A percentile compares a stretch with the other conserved stretches of the same genome.
phyloP scores from a whole-genome alignment of 2,329 filamentous ascomycete genomes.

The Verticillium longisporum region DNA sequence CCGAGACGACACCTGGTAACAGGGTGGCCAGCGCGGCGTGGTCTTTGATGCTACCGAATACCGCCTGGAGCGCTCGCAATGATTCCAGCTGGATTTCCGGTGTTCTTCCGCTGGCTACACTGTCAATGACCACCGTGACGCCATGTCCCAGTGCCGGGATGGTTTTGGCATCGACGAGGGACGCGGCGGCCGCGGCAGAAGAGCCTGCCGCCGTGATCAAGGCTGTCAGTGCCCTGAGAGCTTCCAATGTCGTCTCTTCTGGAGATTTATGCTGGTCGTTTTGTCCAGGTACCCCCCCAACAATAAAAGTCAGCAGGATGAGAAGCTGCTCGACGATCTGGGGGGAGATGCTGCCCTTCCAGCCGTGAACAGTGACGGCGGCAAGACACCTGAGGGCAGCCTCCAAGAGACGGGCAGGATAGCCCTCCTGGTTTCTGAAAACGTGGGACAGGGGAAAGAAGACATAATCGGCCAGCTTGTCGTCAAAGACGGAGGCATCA shows the following conservation, averaged over 20 bases:
- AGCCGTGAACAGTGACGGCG: slow-evolving; percentile 69
- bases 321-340: slow-evolving; percentile 78
- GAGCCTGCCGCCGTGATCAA: slow-evolving; percentile 55
- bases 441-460: slow-evolving; percentile 91
- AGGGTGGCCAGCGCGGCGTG: slow-evolving; percentile 75
- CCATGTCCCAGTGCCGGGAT: slow-evolving; percentile 77
- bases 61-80: slow-evolving; percentile 52
- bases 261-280: slow-evolving; percentile 38
- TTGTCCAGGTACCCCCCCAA: slow-evolving; percentile 63
- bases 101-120: slow-evolving; percentile 56
- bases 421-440: slow-evolving; percentile 66
- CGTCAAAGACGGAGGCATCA: slow-evolving; percentile 54
- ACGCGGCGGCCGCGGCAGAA: slow-evolving; percentile 39
- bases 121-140: slow-evolving; percentile 73
- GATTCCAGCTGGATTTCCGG: slow-evolving; percentile 66
- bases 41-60: slow-evolving; percentile 61
- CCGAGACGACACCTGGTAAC: slow-evolving; percentile 80
- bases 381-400: slow-evolving; percentile 68
- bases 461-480: slow-evolving; percentile 84
- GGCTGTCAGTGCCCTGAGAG: slow-evolving; percentile 61
- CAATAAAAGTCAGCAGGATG: slow-evolving; percentile 74
- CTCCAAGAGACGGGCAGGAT: slow-evolving; percentile 69
- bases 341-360: slow-evolving; percentile 64
- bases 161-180: slow-evolving; percentile 49
- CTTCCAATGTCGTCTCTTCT: slow-evolving; percentile 69